Evolutionary conservation across 148 eudicot species (phyloP), one percentile per base, ranked within the genome.

Genomic region (Agrostemma githago): DNA sequence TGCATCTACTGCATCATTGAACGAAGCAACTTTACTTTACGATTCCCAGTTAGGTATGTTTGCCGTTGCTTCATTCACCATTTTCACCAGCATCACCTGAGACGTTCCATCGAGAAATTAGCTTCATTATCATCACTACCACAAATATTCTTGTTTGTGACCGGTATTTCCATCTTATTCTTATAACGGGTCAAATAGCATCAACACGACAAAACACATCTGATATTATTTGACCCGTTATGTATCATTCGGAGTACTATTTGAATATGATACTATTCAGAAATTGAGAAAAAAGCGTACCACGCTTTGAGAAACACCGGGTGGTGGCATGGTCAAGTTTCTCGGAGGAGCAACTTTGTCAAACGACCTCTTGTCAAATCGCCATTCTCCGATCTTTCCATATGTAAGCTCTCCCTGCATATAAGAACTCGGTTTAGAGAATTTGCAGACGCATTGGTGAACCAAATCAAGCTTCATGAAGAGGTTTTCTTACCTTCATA

Each of bases 301-400:
- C 91, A 96, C 99, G 79, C 97, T 96, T 77, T 90, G 90, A 10
- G 97, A 89, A 77, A 96, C 99, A 80, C 99, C 97, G 10, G 99
- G 87, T 71, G 99, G 99, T 58, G 99, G 99, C 80, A 92, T 46
- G 38, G 99, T 78, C 70, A 96, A 94, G 82, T 96, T 92, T 79
- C 83, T 84, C 41, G 99, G 96, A 83, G 96, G 96, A 82, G 85
- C 78, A 44, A 79, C 79, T n/a, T 59, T 53, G 79, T 77, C 84
- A 72, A 82, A 90, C 8, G 97, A 96, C 84, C 99, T 84, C 83
- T 96, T 96, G 88, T 96, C 99, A 72, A 96, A 96, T 77, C 99
- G 86, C 99, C 99, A 96, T 81, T 96, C 96, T 75, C 99, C 99
- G 61, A 92, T 85, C 86, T 86, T 89, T 80, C 97, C 99, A 82